phyloP scores from a whole-genome alignment of 352 stramenopile species.

The Pythium monospermum region DNA sequence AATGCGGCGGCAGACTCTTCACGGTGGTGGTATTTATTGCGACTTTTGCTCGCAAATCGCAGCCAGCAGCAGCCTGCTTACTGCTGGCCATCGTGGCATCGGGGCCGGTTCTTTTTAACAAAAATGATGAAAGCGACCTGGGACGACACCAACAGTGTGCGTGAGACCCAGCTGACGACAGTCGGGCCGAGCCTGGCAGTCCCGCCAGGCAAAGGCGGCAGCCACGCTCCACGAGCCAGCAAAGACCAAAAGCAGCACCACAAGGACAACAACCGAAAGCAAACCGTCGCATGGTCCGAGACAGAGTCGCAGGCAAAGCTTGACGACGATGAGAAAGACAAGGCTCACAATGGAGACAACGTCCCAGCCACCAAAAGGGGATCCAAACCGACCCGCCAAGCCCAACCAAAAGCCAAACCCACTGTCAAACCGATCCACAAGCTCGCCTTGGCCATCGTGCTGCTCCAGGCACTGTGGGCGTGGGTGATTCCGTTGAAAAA shows the following conservation, averaged over 20 bases:
- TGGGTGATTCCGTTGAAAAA: conserved; percentile 37
- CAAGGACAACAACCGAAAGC: conserved; percentile 3
- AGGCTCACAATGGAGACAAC: not conserved
- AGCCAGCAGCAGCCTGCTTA: too few relatives aligned
- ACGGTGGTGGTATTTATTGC: too few relatives aligned
- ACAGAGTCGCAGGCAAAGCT: conserved; percentile 9
- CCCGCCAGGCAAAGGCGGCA: not conserved
- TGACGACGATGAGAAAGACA: not conserved
- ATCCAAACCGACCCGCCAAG: not conserved
- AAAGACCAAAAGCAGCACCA: not conserved
- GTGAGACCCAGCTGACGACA: not conserved
- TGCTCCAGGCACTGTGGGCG: conserved; percentile 35
- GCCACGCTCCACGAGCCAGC: too few relatives aligned
- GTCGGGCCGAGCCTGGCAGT: not conserved
- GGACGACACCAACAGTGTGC: not conserved
- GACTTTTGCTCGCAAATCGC: too few relatives aligned
- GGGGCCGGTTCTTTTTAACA: too few relatives aligned
- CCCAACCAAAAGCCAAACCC: too few relatives aligned
- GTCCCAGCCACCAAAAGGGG: not conserved
- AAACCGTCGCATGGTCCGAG: conserved; percentile 24
- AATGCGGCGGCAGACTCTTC: too few relatives aligned
- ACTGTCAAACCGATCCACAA: conserved; percentile 20
- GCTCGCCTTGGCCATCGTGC: conserved; percentile 19
- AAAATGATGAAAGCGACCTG: not conserved
- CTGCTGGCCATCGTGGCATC: too few relatives aligned